Conservation (phyloP, 345 rosid species). For the Rhodamnia argentea region DNA sequence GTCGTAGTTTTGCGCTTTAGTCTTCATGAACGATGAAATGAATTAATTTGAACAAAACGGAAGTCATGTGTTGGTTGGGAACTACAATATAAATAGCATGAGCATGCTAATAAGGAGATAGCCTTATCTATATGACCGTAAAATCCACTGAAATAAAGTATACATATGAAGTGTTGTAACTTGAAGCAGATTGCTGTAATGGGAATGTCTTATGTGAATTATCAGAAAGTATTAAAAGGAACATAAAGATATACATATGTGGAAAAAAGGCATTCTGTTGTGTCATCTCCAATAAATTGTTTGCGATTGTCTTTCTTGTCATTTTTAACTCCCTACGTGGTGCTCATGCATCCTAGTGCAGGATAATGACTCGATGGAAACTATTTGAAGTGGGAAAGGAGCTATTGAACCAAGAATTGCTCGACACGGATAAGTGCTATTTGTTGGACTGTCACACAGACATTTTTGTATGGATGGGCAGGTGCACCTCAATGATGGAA, state of each 20-base stretch:
- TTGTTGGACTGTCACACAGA: constrained; percentile 62
- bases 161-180: neutral
- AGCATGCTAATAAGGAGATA: neutral
- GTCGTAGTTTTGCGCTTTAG: neutral
- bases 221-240: neutral
- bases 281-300: neutral
- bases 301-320: neutral
- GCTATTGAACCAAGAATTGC: constrained; percentile 43
- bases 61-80: neutral
- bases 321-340: neutral
- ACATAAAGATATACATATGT: neutral
- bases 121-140: neutral
- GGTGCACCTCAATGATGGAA: constrained; percentile 50
- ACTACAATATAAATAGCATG: neutral
- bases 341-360: constrained; percentile 14
- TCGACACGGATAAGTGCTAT: constrained; percentile 61
- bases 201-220: neutral
- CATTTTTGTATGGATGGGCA: constrained; percentile 84
- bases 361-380: constrained; percentile 53
- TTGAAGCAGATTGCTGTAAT: neutral
- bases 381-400: constrained; percentile 33
- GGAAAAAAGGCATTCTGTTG: neutral
- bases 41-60: neutral
- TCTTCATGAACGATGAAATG: neutral
- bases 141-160: neutral